Conservation (phyloP, 805 yeast species). For the Candida patagonica region DNA sequence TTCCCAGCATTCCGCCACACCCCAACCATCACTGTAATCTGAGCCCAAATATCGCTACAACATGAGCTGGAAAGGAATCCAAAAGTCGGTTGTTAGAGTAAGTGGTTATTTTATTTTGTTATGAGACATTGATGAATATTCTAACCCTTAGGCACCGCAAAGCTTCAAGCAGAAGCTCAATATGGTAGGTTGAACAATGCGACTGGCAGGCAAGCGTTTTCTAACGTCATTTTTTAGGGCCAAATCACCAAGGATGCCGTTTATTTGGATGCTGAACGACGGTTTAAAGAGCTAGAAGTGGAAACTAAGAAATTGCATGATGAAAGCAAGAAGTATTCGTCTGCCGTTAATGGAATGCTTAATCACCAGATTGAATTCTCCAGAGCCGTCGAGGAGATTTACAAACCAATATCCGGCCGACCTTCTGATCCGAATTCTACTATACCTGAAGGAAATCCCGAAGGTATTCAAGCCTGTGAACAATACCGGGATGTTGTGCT, state of each 20-base stretch:
- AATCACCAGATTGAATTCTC: conserved; percentile 91
- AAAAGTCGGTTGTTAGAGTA: conserved; percentile 55
- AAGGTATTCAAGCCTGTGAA: conserved; percentile 90
- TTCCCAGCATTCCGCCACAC: not conserved
- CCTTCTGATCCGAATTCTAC: conserved; percentile 81
- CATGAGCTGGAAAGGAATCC: conserved; percentile 86
- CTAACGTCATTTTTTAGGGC: conserved; percentile 21
- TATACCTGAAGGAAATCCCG: conserved; percentile 89
- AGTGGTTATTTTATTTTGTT: conserved; percentile 15
- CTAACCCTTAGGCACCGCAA: conserved; percentile 64
- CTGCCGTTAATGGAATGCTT: conserved; percentile 89
- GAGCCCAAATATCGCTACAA: not conserved
- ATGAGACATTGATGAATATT: not conserved
- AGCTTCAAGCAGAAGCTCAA: conserved; percentile 80
- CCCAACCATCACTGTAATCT: not conserved
- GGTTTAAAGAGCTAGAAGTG: conserved; percentile 83
- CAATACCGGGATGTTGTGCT: conserved; percentile 82
- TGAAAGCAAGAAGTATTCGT: conserved; percentile 82
- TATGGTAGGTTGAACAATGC: conserved; percentile 34
- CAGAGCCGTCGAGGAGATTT: conserved; percentile 90
- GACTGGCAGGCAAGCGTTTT: not conserved
- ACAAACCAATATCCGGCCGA: conserved; percentile 91
- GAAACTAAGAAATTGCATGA: conserved; percentile 85
- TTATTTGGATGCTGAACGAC: conserved; percentile 89
- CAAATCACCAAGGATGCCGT: conserved; percentile 67